These are phyloP conservation scores for Diaporthe eres DNA, from an alignment of 2,329 filamentous ascomycete species.

Conservation along the genomic window DNA sequence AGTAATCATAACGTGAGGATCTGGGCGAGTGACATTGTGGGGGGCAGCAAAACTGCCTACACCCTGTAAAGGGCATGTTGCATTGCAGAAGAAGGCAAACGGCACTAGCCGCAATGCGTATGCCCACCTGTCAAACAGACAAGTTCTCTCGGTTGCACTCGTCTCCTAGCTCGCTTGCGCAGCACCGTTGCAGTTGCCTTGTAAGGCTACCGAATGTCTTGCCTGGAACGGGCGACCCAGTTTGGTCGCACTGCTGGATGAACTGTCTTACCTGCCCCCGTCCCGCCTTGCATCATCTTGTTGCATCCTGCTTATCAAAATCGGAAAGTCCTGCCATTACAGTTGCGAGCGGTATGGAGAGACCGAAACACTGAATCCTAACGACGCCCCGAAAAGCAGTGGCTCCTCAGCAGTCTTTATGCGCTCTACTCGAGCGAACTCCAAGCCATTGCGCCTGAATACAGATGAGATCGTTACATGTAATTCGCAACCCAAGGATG, in stretches of 20 bases:
- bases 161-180: conserved; percentile 29
- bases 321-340: neutral
- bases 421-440: neutral
- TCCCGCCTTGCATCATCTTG: neutral
- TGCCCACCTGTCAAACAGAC: neutral
- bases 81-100: conserved; percentile 31
- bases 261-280: neutral
- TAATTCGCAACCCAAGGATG: neutral
- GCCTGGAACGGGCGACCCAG: conserved; percentile 30
- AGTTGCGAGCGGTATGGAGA: neutral
- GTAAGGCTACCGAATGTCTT: conserved; percentile 35
- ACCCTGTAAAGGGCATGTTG: conserved; percentile 6
- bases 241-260: conserved; percentile 10
- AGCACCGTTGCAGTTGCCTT: conserved; percentile 31
- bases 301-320: neutral
- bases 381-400: neutral
- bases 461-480: neutral
- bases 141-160: conserved; percentile 8
- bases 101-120: conserved; percentile 6
- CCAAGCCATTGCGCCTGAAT: conserved; percentile 10
- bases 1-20: neutral
- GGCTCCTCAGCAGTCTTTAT: neutral
- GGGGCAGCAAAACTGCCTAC: neutral
- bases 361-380: neutral
- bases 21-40: neutral